Conservation (phyloP, 208 protist species). For the Endotrypanum monterogeii region DNA sequence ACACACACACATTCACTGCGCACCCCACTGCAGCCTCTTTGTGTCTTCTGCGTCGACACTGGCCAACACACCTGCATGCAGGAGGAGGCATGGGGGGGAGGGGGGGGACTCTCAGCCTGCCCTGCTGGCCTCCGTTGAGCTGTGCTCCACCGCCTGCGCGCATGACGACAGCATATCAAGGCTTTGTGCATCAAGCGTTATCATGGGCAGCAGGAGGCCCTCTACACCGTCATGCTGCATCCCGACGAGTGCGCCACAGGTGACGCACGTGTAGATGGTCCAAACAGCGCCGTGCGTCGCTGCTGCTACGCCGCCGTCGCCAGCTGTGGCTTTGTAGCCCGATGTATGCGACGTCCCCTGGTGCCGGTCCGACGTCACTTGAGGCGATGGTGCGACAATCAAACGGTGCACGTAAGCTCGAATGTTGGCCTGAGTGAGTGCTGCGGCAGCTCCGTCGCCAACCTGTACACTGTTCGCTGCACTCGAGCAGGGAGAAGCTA, state of each 20-base stretch:
- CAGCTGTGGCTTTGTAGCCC: neutral
- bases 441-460: neutral
- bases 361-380: neutral
- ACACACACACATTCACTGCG: neutral
- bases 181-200: constrained; percentile 51
- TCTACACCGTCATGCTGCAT: constrained; percentile 61
- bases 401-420: constrained; percentile 15
- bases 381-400: neutral
- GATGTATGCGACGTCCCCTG: neutral
- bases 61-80: neutral
- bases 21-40: neutral
- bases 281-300: constrained; percentile 18
- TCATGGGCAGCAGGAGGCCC: constrained; percentile 63
- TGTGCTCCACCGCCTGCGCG: constrained; percentile 40
- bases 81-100: neutral
- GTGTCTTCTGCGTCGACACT: neutral
- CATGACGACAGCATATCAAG: constrained; percentile 48
- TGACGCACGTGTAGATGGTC: constrained; percentile 56
- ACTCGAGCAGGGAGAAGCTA: neutral
- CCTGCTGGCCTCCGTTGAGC: constrained; percentile 3
- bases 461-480: neutral
- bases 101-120: neutral
- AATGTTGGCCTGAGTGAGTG: constrained; percentile 3
- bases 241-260: constrained; percentile 58
- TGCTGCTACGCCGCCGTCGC: neutral